Evolutionary conservation across 768 basidiomycete species (phyloP).

Genomic region (Postia placenta): DNA sequence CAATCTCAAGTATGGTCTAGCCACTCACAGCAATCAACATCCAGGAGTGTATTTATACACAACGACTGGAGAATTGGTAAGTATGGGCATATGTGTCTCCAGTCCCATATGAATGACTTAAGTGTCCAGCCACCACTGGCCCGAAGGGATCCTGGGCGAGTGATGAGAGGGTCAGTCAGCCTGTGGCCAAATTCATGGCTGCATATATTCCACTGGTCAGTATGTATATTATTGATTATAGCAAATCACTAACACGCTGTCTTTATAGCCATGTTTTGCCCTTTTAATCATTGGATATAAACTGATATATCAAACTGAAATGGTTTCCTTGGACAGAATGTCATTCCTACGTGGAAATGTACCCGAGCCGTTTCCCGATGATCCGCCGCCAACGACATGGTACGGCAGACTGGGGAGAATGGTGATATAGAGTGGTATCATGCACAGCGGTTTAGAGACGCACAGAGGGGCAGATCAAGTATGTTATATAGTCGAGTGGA

Average conservation of each 20-base stretch:
- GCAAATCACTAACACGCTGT: no score
- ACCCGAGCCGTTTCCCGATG: background rate
- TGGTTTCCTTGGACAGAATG: constrained; percentile 20
- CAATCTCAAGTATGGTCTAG: background rate
- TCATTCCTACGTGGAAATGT: constrained; percentile 10
- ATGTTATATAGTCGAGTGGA: no score
- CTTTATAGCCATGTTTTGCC: constrained; percentile 18
- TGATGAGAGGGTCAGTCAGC: background rate
- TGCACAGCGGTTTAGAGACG: no score
- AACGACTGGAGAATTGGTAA: constrained; percentile 20
- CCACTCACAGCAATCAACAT: background rate
- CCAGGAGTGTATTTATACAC: constrained; percentile 21
- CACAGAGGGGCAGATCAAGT: no score
- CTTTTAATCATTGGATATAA: constrained; percentile 25
- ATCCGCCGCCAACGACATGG: background rate
- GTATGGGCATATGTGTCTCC: background rate
- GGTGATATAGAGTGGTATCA: background rate
- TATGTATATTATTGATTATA: background rate
- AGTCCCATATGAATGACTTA: background rate
- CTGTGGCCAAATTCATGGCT: constrained; percentile 19
- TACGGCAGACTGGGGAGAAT: background rate
- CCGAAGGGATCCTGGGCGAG: no score
- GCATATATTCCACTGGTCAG: constrained; percentile 23
- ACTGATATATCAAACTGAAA: constrained; percentile 23
- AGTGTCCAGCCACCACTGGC: constrained; percentile 13